A percentile compares a stretch with the other conserved stretches of the same genome.
Evolutionary conservation across 352 stramenopile species (phyloP).

Genomic region (Phytophthora ohioensis): DNA sequence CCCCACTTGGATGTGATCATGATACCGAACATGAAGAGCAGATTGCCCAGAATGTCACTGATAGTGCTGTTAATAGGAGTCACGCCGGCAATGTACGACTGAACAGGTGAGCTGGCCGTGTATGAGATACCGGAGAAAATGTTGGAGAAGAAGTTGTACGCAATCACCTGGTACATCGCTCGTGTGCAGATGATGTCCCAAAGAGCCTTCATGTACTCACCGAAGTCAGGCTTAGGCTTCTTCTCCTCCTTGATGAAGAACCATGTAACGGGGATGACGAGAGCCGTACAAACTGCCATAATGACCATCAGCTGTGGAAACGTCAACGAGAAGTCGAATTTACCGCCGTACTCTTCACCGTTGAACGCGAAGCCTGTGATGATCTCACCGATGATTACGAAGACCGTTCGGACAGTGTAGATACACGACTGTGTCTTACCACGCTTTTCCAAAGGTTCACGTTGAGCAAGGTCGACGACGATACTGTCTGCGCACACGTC

Average conservation of each 20-base stretch:
- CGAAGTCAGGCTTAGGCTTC: slow-evolving; percentile 35
- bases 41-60: slow-evolving; percentile 41
- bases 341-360: slow-evolving; percentile 41
- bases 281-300: slow-evolving; percentile 41
- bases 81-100: slow-evolving; percentile 50
- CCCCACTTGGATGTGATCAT: slow-evolving; percentile 46
- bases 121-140: slow-evolving; percentile 55
- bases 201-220: slow-evolving; percentile 47
- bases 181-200: slow-evolving; percentile 43
- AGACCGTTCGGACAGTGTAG: slow-evolving; percentile 56
- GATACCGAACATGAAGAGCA: slow-evolving; percentile 45
- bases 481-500: slow-evolving; percentile 60
- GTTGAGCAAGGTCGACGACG: slow-evolving; percentile 65
- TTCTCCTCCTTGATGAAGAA: slow-evolving; percentile 68
- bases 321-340: slow-evolving; percentile 58
- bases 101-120: slow-evolving; percentile 38
- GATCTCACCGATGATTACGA: slow-evolving; percentile 53
- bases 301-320: slow-evolving; percentile 62
- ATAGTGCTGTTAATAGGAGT: slow-evolving; percentile 45
- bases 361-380: slow-evolving; percentile 63
- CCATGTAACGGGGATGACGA: slow-evolving; percentile 55
- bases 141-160: slow-evolving; percentile 42
- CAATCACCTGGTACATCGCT: slow-evolving; percentile 39
- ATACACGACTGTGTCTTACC: slow-evolving; percentile 65
- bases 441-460: slow-evolving; percentile 59